Percentiles rank a stretch among this genome's conserved stretches.
Conservation (phyloP, 2,329 filamentous ascomycete genomes). For the Fusarium sp. region DNA sequence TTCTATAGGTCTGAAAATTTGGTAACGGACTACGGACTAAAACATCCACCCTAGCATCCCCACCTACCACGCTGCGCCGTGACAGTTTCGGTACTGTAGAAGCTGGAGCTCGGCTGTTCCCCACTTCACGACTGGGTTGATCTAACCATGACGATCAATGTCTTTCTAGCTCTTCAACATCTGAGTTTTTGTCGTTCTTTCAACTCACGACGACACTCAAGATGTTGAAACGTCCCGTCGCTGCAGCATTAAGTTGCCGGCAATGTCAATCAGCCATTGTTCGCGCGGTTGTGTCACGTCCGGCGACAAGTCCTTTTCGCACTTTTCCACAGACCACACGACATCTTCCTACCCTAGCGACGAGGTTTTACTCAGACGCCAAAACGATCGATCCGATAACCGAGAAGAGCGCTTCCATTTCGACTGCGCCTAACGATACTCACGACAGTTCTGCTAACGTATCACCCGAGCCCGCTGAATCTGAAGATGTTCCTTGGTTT, state of each 20-base stretch:
- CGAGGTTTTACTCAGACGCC: constrained; percentile 43
- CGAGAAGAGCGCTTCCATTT: constrained; percentile 25
- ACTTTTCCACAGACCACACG: constrained; percentile 39
- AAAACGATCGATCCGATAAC: constrained; percentile 15
- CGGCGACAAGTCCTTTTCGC: constrained; percentile 39
- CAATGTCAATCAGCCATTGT: constrained; percentile 49
- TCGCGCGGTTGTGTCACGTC: constrained; percentile 45
- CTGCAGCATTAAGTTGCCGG: constrained; percentile 48
- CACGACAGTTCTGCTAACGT: constrained; percentile 31
- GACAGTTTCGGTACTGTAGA: constrained; percentile 2
- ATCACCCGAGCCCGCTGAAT: constrained; percentile 48
- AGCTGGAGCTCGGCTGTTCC: constrained; percentile 27
- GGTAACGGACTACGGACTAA: neutral
- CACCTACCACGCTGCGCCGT: neutral
- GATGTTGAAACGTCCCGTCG: constrained; percentile 50
- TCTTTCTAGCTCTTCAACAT: constrained; percentile 2
- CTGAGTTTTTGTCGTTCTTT: constrained; percentile 4
- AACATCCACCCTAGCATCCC: neutral
- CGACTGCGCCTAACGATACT: constrained; percentile 32
- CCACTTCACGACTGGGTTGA: constrained; percentile 20
- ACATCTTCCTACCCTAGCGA: constrained; percentile 32
- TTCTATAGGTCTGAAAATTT: neutral
- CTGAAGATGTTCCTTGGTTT: constrained; percentile 78
- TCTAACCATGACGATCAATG: constrained; percentile 20
- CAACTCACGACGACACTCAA: neutral